These are phyloP conservation scores for Fusarium poae DNA, from an alignment of 2,329 filamentous ascomycete species.

Conservation along the genomic window DNA sequence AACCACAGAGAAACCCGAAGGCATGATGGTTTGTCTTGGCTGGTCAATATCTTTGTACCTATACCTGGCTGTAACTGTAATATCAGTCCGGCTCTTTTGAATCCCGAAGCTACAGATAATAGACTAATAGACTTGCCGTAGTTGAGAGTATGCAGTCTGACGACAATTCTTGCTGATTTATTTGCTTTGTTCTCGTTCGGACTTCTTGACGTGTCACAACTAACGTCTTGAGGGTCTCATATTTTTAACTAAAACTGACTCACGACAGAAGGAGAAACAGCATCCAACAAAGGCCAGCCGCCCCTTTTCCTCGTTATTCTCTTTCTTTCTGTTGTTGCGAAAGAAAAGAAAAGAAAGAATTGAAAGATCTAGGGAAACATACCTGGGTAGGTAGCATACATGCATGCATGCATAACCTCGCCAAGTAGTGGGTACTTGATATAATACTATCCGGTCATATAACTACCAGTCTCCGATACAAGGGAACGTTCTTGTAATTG, in stretches of 20 bases:
- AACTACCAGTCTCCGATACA: slow-evolving; percentile 26
- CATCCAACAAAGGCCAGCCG: not conserved
- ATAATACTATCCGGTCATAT: not conserved
- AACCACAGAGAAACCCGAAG: not conserved
- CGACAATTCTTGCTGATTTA: slow-evolving; percentile 1
- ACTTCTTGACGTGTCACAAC: slow-evolving; percentile 23
- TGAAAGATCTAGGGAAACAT: not conserved
- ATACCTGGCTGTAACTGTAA: not conserved
- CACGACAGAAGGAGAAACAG: slow-evolving; percentile 4
- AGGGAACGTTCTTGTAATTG: slow-evolving; percentile 6
- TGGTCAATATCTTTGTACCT: not conserved
- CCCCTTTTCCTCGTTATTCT: slow-evolving; percentile 18
- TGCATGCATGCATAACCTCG: slow-evolving; percentile 6
- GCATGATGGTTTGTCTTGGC: not conserved
- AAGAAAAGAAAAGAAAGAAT: not conserved
- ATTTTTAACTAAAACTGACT: slow-evolving; percentile 1
- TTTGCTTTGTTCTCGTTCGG: slow-evolving; percentile 27
- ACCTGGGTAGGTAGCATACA: too few relatives aligned
- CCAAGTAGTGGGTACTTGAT: slow-evolving; percentile 20
- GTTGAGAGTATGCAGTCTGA: slow-evolving; percentile 5
- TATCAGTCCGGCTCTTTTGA: slow-evolving; percentile 9
- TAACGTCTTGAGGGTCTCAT: slow-evolving; percentile 11
- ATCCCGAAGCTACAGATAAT: slow-evolving; percentile 22
- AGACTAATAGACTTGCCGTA: slow-evolving; percentile 1
- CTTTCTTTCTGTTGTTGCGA: not conserved